Conservation (phyloP, 2,329 filamentous ascomycete genomes). For the Chaetothyriales sp. region DNA sequence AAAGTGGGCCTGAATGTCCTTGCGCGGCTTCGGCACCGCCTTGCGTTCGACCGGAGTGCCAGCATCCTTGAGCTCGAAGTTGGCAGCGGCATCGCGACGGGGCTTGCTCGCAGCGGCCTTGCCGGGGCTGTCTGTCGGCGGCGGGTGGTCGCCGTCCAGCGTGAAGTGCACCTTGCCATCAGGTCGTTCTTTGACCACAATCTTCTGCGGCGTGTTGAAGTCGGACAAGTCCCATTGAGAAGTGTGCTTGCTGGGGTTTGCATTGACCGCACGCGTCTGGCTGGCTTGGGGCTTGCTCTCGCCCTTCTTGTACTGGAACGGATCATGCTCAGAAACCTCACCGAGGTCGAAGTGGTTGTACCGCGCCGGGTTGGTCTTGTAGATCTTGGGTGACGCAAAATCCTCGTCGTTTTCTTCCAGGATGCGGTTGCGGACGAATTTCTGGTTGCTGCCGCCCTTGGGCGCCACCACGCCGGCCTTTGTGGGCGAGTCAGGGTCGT, state of each 20-base stretch:
- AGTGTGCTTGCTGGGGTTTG: conserved; percentile 32
- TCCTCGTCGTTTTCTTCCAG: conserved; percentile 39
- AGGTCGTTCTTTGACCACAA: conserved; percentile 46
- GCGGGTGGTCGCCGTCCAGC: conserved; percentile 43
- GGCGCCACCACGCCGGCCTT: conserved; percentile 23
- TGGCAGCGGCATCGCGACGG: conserved; percentile 64
- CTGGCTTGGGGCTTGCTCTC: conserved; percentile 18
- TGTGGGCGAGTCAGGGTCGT: conserved; percentile 18
- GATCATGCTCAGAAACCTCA: conserved; percentile 25
- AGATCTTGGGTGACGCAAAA: conserved; percentile 33
- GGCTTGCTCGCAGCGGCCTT: conserved; percentile 33
- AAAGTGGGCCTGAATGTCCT: conserved; percentile 71
- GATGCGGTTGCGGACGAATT: conserved; percentile 40
- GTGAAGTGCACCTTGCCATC: conserved; percentile 62
- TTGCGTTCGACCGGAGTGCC: conserved; percentile 16
- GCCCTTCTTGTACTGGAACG: conserved; percentile 14
- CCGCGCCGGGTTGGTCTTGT: conserved; percentile 60
- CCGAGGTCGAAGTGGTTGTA: conserved; percentile 77
- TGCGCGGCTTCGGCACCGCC: conserved; percentile 44
- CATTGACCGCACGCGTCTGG: conserved; percentile 7
- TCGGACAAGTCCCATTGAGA: conserved; percentile 82
- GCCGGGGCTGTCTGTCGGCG: conserved; percentile 30
- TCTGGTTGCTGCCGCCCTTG: conserved; percentile 36
- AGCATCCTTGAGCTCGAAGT: conserved; percentile 76
- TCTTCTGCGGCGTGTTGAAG: conserved; percentile 71